A percentile compares a stretch with the other conserved stretches of the same genome.
phyloP scores from a whole-genome alignment of 768 basidiomycete genomes.

The Neoboletus subvelutipes region DNA sequence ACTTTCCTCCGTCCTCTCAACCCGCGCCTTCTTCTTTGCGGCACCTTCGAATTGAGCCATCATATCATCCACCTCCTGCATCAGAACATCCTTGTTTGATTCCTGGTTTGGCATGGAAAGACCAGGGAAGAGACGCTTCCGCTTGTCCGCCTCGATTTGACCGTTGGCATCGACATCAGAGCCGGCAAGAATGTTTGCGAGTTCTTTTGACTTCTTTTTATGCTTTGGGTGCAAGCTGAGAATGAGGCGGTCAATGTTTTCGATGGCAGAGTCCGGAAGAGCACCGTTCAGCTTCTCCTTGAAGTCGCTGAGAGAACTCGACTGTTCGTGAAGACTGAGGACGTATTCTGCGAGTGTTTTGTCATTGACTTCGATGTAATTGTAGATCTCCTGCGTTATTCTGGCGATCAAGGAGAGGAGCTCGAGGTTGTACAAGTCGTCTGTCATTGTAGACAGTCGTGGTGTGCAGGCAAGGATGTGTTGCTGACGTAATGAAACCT shows the following conservation, averaged over 20 bases:
- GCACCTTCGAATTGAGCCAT: conserved; percentile 73
- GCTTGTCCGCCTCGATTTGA: conserved; percentile 63
- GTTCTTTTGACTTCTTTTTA: conserved; percentile 60
- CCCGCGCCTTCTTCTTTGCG: conserved; percentile 56
- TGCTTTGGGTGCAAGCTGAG: conserved; percentile 94
- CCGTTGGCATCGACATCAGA: conserved; percentile 31
- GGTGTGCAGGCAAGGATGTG: conserved; percentile 1
- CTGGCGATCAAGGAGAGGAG: conserved; percentile 87
- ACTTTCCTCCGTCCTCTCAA: conserved; percentile 43
- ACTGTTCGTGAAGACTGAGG: conserved; percentile 83
- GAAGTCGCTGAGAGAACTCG: conserved; percentile 77
- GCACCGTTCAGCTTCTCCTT: conserved; percentile 74
- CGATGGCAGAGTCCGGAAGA: conserved; percentile 87
- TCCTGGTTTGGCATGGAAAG: conserved; percentile 77
- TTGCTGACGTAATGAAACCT: conserved; percentile 23
- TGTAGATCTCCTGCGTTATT: conserved; percentile 91
- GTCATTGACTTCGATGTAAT: conserved; percentile 82
- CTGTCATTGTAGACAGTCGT: conserved; percentile 48
- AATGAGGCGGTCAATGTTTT: conserved; percentile 93
- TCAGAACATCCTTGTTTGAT: conserved; percentile 72
- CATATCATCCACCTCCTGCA: conserved; percentile 88
- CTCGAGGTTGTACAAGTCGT: conserved; percentile 92
- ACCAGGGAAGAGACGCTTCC: conserved; percentile 87
- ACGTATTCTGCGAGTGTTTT: conserved; percentile 95
- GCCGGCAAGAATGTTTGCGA: conserved; percentile 38